Evolutionary conservation across 2,329 filamentous ascomycete species (phyloP).

Genomic region (Aspergillus versicolor): DNA sequence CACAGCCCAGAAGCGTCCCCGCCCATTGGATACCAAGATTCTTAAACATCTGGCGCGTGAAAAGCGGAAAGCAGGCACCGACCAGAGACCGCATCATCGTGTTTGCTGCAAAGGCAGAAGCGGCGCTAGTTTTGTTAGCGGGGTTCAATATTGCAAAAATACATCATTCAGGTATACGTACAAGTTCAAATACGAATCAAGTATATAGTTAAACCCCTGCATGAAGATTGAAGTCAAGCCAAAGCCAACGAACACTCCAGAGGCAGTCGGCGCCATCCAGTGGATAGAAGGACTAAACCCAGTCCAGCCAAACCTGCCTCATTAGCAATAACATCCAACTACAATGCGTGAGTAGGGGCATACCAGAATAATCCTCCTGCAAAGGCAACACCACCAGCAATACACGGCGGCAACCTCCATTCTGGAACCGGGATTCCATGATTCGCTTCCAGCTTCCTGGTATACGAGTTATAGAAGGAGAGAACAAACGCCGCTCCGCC

Average conservation of each 20-base stretch:
- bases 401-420: constrained; percentile 24
- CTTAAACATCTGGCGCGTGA: constrained; percentile 23
- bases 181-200: constrained; percentile 23
- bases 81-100: constrained; percentile 26
- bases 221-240: constrained; percentile 26
- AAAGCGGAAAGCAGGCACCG: constrained; percentile 21
- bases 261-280: constrained; percentile 24
- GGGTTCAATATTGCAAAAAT: neutral
- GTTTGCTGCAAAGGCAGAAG: constrained; percentile 23
- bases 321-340: neutral
- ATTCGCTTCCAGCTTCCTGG: constrained; percentile 19
- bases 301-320: constrained; percentile 26
- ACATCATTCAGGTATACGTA: constrained; percentile 1
- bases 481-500: constrained; percentile 18
- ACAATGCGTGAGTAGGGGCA: neutral
- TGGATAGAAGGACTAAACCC: constrained; percentile 20
- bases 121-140: constrained; percentile 12
- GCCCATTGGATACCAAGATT: constrained; percentile 25
- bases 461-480: constrained; percentile 17
- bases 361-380: constrained; percentile 25
- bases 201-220: constrained; percentile 24
- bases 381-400: constrained; percentile 21
- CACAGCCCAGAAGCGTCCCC: constrained; percentile 19
- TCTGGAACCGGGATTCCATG: constrained; percentile 21
- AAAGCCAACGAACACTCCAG: constrained; percentile 23